phyloP scores from a whole-genome alignment of 2,329 filamentous ascomycete genomes.

The Aureobasidium zeae region DNA sequence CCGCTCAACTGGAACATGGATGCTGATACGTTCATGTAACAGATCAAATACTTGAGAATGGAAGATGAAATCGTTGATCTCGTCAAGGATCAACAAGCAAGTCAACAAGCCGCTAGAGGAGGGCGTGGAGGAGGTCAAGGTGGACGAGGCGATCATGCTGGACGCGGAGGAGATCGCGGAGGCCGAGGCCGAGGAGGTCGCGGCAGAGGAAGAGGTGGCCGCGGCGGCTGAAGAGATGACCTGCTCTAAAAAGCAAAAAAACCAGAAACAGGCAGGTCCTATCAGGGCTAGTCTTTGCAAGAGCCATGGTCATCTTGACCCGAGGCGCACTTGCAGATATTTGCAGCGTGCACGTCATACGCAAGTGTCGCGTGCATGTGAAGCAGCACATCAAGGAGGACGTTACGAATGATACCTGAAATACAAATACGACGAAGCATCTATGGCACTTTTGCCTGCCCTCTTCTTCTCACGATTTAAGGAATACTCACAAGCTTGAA shows the following conservation, averaged over 20 bases:
- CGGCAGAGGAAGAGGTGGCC: conserved; percentile 42
- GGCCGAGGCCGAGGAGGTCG: conserved; percentile 49
- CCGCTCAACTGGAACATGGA: no score
- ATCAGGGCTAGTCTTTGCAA: background rate
- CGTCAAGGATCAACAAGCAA: conserved; percentile 84
- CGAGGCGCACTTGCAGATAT: background rate
- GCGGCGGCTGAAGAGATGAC: conserved; percentile 23
- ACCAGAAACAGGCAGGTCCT: conserved; percentile 2
- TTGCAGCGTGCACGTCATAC: background rate
- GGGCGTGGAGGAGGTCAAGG: conserved; percentile 54
- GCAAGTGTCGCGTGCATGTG: background rate
- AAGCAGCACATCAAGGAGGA: background rate
- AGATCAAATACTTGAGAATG: conserved; percentile 98
- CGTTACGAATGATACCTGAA: no score
- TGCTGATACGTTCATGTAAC: conserved; percentile 17
- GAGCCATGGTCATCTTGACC: background rate
- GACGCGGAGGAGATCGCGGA: conserved; percentile 49
- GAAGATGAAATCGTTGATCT: conserved; percentile 94
- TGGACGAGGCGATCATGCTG: conserved; percentile 34
- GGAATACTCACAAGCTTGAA: no score
- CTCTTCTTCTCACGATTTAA: no score
- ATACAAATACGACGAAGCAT: conserved; percentile 9
- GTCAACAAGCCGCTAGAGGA: conserved; percentile 49
- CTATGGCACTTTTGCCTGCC: no score
- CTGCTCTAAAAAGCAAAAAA: background rate